Evolutionary conservation across 2,329 filamentous ascomycete genomes (phyloP), one percentile per base, ranked within the genome.

Genomic region (Atkinsonella texensis): DNA sequence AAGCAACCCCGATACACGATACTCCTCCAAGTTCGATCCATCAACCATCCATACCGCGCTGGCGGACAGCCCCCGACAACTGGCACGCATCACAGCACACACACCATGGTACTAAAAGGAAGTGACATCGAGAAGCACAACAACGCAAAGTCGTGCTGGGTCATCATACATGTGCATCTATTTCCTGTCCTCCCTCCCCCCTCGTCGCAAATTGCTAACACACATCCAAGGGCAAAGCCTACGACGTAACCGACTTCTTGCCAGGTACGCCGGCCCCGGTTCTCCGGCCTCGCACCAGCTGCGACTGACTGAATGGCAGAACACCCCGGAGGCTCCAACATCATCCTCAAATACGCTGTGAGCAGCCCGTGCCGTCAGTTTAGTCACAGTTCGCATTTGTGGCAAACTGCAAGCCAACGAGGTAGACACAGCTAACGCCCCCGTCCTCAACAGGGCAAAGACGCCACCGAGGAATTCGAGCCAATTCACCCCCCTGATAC

Each of bases 301-400:
- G 41, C 49, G 11, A 47, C 42, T 32, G 3, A 42, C 12, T 9
- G 13, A 2, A 15, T 38, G 7, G 12, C 59, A 83, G 88, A 95
- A 67, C 89, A 95, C 63, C 90, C 90, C 23, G 90, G 90, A 55
- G 90, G 88, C 39, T 77, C 83, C 58, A 93, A 91, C 65, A 94
- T 97, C 66, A 97, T 98, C 62, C 79, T 98, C 57, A 95, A 95
- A 72, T 95, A 96, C 70, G 90, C 90, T 32, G 78, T 79, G 64
- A 56, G 75, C 56, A 8, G 12, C 42, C 6, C 9, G 13, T 32
- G 28, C 20, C 20, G 20, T 43, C 28, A 28, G 10, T 18, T 20
- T 0, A 43, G 12, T 13, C 13, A 18, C 10, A 43, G 20, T 13
- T 42, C 18, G 41, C 39, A 20, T 28, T 28, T 28, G 28, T 28